phyloP scores from a whole-genome alignment of 257 asterid species.

The Orobanche coerulescens region DNA sequence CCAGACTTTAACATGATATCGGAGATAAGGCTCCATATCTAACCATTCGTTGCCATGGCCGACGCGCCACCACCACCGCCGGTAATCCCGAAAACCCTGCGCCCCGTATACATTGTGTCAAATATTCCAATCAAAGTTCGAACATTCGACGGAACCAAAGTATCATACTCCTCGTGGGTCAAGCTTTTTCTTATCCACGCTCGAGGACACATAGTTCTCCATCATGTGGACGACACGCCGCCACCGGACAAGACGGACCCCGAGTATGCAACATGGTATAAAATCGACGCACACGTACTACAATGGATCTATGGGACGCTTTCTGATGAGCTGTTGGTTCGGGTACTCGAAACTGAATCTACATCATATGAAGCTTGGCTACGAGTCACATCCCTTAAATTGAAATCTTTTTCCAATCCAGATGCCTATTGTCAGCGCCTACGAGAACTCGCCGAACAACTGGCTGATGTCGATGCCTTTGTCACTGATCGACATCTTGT shows the following conservation, averaged over 20 bases:
- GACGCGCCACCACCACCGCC: too few relatives aligned
- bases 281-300: not conserved
- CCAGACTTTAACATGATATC: too few relatives aligned
- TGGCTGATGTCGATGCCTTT: not conserved
- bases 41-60: too few relatives aligned
- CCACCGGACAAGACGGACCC: not conserved
- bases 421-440: not conserved
- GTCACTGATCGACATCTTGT: not conserved
- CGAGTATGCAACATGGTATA: not conserved
- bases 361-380: not conserved
- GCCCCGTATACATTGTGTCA: too few relatives aligned
- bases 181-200: too few relatives aligned
- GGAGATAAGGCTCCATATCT: too few relatives aligned
- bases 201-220: not conserved
- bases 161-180: too few relatives aligned
- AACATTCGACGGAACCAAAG: too few relatives aligned
- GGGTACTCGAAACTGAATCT: not conserved
- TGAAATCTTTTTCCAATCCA: not conserved
- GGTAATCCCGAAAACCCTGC: too few relatives aligned
- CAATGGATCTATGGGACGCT: not conserved
- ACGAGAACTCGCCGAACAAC: not conserved
- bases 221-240: not conserved
- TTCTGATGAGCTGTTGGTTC: not conserved
- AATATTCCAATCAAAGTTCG: too few relatives aligned
- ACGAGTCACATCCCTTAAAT: not conserved